Conservation (phyloP, 2,329 filamentous ascomycete species). For the Xylaria sp. region DNA sequence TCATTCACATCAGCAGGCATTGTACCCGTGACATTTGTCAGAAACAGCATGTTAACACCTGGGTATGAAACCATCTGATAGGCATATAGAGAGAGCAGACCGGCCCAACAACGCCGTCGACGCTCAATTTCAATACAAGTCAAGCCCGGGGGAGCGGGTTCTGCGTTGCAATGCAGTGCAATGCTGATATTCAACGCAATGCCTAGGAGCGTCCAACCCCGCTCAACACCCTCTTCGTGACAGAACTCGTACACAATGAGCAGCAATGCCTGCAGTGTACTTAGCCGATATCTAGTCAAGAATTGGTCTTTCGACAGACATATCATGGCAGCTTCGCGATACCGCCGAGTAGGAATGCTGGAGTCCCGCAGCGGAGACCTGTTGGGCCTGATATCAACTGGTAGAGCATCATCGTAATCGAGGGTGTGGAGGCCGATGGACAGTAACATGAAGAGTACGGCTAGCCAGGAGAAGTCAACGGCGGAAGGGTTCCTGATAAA, state of each 20-base stretch:
- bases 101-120: constrained; percentile 22
- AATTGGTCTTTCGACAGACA: constrained; percentile 22
- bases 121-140: constrained; percentile 15
- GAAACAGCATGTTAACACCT: constrained; percentile 19
- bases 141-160: constrained; percentile 3
- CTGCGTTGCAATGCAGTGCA: constrained; percentile 22
- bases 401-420: constrained; percentile 9
- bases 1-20: constrained; percentile 24
- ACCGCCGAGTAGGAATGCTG: background rate
- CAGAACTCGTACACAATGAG: constrained; percentile 21
- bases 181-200: constrained; percentile 23
- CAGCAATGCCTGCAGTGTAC: constrained; percentile 16
- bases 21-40: constrained; percentile 10
- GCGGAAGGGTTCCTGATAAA: constrained; percentile 15
- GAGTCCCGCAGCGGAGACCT: background rate
- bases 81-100: constrained; percentile 20
- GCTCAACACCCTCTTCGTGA: constrained; percentile 21
- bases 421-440: constrained; percentile 16
- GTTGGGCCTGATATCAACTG: constrained; percentile 1
- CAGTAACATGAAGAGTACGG: constrained; percentile 18
- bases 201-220: constrained; percentile 19
- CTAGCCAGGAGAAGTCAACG: constrained; percentile 18
- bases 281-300: constrained; percentile 19
- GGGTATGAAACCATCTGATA: constrained; percentile 25
- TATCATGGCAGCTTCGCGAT: constrained; percentile 21